phyloP scores from a whole-genome alignment of 73 alveolate species.

The Paramecium caudatum region DNA sequence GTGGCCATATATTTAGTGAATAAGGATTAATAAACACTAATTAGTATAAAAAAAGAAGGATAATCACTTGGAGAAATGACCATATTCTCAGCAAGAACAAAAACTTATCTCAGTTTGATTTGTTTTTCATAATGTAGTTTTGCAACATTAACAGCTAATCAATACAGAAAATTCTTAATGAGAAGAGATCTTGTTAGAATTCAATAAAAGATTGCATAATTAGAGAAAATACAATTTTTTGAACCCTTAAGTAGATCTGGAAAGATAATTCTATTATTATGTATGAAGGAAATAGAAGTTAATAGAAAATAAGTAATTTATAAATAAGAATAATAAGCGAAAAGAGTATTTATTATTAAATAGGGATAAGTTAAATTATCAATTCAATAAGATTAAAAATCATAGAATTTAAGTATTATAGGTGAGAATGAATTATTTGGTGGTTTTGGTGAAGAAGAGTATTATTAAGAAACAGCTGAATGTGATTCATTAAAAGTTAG shows the following conservation, averaged over 20 bases:
- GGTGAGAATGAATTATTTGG: neutral
- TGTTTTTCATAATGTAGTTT: conserved; percentile 11
- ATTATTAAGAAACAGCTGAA: conserved; percentile 41
- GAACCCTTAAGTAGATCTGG: conserved; percentile 45
- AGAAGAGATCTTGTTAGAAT: neutral
- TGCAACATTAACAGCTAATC: conserved; percentile 66
- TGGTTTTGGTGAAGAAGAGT: neutral
- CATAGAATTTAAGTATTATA: neutral
- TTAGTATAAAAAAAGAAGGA: conserved; percentile 5
- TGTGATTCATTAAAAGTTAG: neutral
- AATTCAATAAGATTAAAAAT: neutral
- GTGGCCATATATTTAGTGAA: conserved; percentile 42
- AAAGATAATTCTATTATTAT: neutral
- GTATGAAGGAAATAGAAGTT: neutral
- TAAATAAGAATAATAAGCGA: neutral
- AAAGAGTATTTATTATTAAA: conserved; percentile 60
- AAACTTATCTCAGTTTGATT: conserved; percentile 67
- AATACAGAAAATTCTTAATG: conserved; percentile 41
- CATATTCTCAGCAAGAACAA: conserved; percentile 31
- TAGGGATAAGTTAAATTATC: conserved; percentile 37
- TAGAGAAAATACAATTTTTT: conserved; percentile 6
- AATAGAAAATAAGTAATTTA: conserved; percentile 58
- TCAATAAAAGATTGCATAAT: conserved; percentile 24
- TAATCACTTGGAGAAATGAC: conserved; percentile 75
- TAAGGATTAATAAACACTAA: conserved; percentile 4